Evolutionary conservation across 768 basidiomycete genomes (phyloP).

Genomic region (Megacollybia marginata): DNA sequence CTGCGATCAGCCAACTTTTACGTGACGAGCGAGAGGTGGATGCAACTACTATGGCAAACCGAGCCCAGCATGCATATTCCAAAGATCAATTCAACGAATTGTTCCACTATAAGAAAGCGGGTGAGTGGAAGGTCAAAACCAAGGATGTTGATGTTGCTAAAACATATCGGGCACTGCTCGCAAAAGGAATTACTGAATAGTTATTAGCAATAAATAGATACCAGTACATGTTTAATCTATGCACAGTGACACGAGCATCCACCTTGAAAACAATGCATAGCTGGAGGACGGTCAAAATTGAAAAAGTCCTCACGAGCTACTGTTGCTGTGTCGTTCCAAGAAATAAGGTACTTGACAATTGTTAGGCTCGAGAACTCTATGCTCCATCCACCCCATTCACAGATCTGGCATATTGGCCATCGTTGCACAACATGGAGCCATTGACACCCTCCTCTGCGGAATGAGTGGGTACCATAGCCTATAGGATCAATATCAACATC

Average conservation of each 20-base stretch:
- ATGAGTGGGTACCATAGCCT: constrained; percentile 33
- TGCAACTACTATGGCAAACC: constrained; percentile 1
- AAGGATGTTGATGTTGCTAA: constrained; percentile 9
- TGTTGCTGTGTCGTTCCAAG: constrained; percentile 31
- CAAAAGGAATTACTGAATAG: neutral
- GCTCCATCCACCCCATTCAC: constrained; percentile 43
- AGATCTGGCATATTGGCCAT: constrained; percentile 30
- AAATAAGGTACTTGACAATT: constrained; percentile 35
- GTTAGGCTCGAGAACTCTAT: constrained; percentile 29
- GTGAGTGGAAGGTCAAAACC: constrained; percentile 5
- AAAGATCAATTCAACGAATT: constrained; percentile 1
- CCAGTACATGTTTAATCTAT: constrained; percentile 6
- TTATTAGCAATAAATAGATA: neutral
- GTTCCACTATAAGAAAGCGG: constrained; percentile 13
- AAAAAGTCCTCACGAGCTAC: constrained; percentile 35
- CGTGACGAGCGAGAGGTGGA: neutral
- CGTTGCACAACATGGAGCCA: constrained; percentile 22
- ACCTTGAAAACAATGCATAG: constrained; percentile 17
- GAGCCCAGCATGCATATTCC: constrained; percentile 10
- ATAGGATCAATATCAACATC: constrained; percentile 29
- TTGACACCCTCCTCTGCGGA: constrained; percentile 33
- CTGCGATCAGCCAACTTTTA: too few species aligned
- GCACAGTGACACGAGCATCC: constrained; percentile 24
- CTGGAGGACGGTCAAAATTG: constrained; percentile 19
- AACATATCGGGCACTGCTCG: constrained; percentile 2